Percentiles rank a stretch among this genome's conserved stretches.
Evolutionary conservation across 768 basidiomycete species (phyloP).

Genomic region (Mycena epipterygia): DNA sequence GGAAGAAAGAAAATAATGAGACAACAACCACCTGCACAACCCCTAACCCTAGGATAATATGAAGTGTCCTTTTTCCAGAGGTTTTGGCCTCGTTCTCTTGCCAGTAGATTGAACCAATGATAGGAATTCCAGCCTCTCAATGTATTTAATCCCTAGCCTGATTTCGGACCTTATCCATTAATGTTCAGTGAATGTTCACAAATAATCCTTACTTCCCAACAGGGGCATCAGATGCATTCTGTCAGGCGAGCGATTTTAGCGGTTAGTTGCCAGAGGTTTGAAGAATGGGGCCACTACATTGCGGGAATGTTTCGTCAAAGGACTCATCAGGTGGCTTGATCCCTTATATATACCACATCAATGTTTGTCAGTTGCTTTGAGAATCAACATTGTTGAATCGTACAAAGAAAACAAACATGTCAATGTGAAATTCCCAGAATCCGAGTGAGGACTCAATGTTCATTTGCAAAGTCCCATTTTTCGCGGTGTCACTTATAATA

Average conservation of each 20-base stretch:
- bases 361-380: constrained; percentile 1
- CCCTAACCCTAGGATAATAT: too few species aligned
- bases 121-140: too few species aligned
- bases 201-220: too few species aligned
- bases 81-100: too few species aligned
- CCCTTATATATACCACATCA: background rate
- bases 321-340: constrained; percentile 11
- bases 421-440: background rate
- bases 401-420: background rate
- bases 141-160: too few species aligned
- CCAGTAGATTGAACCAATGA: too few species aligned
- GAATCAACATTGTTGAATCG: background rate
- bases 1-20: too few species aligned
- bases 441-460: background rate
- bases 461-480: background rate
- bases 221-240: too few species aligned
- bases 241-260: background rate
- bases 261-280: background rate
- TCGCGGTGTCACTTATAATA: background rate
- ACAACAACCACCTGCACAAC: too few species aligned
- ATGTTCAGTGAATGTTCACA: too few species aligned
- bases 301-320: constrained; percentile 7
- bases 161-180: too few species aligned
- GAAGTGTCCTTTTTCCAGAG: too few species aligned
- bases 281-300: constrained; percentile 3